These are phyloP conservation scores for Lactuca sativa DNA, from an alignment of 129 eudicot genomes.

Conservation along the genomic window DNA sequence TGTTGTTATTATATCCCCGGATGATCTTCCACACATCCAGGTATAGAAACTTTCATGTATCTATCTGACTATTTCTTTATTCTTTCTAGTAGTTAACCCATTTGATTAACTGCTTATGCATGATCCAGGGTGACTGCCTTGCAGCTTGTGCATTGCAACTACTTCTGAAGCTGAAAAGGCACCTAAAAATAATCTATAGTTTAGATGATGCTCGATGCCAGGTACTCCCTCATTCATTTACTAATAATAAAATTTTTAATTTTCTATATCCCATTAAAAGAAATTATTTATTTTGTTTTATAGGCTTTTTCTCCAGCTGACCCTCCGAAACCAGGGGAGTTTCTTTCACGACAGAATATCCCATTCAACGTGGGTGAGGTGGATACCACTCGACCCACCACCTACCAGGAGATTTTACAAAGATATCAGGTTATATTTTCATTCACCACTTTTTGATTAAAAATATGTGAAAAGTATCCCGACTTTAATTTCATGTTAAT, in stretches of 20 bases:
- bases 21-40: slow-evolving; percentile 69
- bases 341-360: slow-evolving; percentile 65
- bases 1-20: slow-evolving; percentile 36
- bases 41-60: slow-evolving; percentile 30
- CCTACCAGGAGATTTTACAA: slow-evolving; percentile 58
- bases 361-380: slow-evolving; percentile 64
- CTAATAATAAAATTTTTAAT: background rate
- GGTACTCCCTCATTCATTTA: slow-evolving; percentile 38
- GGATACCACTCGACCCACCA: slow-evolving; percentile 50
- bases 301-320: slow-evolving; percentile 92
- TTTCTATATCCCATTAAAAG: background rate
- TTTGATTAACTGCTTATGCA: background rate
- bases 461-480: too few relatives aligned
- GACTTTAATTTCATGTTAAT: background rate
- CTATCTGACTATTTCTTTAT: background rate
- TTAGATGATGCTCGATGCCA: slow-evolving; percentile 93
- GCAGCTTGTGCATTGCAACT: slow-evolving; percentile 85
- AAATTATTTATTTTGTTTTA: background rate
- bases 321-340: slow-evolving; percentile 77
- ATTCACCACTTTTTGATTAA: background rate
- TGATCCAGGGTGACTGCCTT: slow-evolving; percentile 65
- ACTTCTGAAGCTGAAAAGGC: slow-evolving; percentile 91
- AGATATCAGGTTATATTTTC: slow-evolving; percentile 83
- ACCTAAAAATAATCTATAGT: slow-evolving; percentile 75
- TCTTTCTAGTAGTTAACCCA: background rate